Evolutionary conservation across 805 yeast species (phyloP), one percentile per base, ranked within the genome.

Genomic region (Teunomyces panamensis): DNA sequence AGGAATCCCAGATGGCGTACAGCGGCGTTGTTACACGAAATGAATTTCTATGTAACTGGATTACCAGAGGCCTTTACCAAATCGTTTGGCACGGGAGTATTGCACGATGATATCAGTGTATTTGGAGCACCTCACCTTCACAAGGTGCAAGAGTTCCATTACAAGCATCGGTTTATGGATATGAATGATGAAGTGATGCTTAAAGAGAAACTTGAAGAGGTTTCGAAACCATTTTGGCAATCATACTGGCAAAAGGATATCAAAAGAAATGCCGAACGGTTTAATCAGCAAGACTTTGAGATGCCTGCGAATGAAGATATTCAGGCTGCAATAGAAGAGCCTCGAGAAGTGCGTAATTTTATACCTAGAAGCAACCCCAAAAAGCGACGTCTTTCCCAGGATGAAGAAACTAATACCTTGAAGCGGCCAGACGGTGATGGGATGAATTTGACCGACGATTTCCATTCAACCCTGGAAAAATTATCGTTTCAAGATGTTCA

Each of bases 111-210:
- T 33, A 49, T 70, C 1, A 67, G 77, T 0, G 73, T 80, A 0
- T 81, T 75, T 64, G 87, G 87, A 1, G 84, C 81, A 6, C 84
- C 87, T 0, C 87, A 83, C 50, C 47, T 82, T 11, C 65, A 69
- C 33, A 60, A 78, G 0, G 60, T 77, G 9, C 87, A 81, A 54
- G 79, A 70, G 36, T 77, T 78, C 48, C 79, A 68, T 56, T 81
- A 74, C 58, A 79, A 77, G 54, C 74, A 81, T 55, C 56, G 88
- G 44, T 74, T 81, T 49, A 52, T 62, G 55, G 53, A 60, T 46
- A 51, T 71, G 46, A 57, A 57, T 5, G 62, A 71, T 20, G 49
- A 49, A 0, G 68, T 54, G 1, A 56, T 43, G 9, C 56, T 78
- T 24, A 50, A 52, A 1, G 58, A 53, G 5, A 73, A 67, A 44